Base-by-base conservation (phyloP, 352 stramenopile species). In the Phytophthora sojae region DNA sequence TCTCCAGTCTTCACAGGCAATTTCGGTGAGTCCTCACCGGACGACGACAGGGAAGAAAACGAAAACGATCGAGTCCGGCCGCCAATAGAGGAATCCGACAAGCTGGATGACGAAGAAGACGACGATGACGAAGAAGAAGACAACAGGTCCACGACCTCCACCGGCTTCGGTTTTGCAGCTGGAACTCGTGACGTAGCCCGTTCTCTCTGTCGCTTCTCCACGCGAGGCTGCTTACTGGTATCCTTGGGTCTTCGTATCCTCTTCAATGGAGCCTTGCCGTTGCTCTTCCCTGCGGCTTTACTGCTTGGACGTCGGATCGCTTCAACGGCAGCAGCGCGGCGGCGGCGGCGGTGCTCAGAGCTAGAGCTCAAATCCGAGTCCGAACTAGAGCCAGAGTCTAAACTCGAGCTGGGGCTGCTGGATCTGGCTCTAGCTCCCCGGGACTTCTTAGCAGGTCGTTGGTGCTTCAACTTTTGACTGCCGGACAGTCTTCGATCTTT, bases 141-240 rank as follows among this genome's bases (percentile, higher is more conserved):
- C 23, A 69, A 25, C 2, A 77, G 42, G 42, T 77, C 60, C 17
- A 77, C 70, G 4, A 77, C 26, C 15, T 77, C 54, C 32, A 14
- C 39, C 15, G 49, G 12, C 17, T 50, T 19, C 15, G 58, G 47
- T n/a, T 21, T 67, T 25, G 66, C 54, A 4, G 32, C 11, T 9
- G 57, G 3, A n/a, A 21, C 7, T 47, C 57, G 37, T 14, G 32
- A 15, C 12, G n/a, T 42, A 30, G 32, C 47, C 32, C 44, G n/a
- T 35, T 57, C 57, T 32, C 47, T 8, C 21, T 9, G 21, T 42
- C 35, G 55, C 9, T 26, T 3, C 8, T 9, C 45, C 15, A 51
- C 37, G 11, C 17, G 44, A 15, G 14, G 19, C 50, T 26, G 35
- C 21, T n/a, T 14, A 11, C 12, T n/a, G 6, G 14, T 14, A 26